Conservation (phyloP, 179 eudicot species). For the Vitellaria paradoxa region DNA sequence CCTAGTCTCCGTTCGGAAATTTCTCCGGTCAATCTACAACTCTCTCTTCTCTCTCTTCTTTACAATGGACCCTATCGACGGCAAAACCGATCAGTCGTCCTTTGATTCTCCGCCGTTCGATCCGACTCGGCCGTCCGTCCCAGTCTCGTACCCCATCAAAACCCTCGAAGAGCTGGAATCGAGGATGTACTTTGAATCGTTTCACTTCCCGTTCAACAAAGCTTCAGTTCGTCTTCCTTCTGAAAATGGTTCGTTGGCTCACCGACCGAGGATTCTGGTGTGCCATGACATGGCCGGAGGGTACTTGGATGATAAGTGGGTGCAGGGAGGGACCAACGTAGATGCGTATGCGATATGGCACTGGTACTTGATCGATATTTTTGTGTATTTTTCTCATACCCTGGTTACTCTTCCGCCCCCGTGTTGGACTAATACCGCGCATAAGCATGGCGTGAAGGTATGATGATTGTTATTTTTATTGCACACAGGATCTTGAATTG, state of each 20-base stretch:
- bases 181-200: slow-evolving; percentile 68
- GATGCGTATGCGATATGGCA: slow-evolving; percentile 91
- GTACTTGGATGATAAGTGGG: slow-evolving; percentile 78
- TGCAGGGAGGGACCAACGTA: slow-evolving; percentile 68
- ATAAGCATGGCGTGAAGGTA: slow-evolving; percentile 90
- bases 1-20: slow-evolving; percentile 34
- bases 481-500: background rate
- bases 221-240: slow-evolving; percentile 33
- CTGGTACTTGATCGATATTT: slow-evolving; percentile 95
- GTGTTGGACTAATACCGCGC: slow-evolving; percentile 87
- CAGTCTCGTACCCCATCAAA: slow-evolving; percentile 77
- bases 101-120: slow-evolving; percentile 43
- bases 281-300: slow-evolving; percentile 98
- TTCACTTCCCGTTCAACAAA: slow-evolving; percentile 74
- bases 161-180: slow-evolving; percentile 74
- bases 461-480: background rate
- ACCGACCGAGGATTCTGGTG: slow-evolving; percentile 59
- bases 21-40: slow-evolving; percentile 26
- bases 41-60: slow-evolving; percentile 25
- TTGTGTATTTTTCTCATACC: slow-evolving; percentile 85
- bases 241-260: slow-evolving; percentile 28
- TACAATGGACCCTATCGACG: background rate
- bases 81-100: background rate
- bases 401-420: slow-evolving; percentile 94
- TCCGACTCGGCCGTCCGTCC: slow-evolving; percentile 52